Base-by-base conservation (phyloP, 1,284 basidiomycete species). In the Ganoderma leucocontextum region DNA sequence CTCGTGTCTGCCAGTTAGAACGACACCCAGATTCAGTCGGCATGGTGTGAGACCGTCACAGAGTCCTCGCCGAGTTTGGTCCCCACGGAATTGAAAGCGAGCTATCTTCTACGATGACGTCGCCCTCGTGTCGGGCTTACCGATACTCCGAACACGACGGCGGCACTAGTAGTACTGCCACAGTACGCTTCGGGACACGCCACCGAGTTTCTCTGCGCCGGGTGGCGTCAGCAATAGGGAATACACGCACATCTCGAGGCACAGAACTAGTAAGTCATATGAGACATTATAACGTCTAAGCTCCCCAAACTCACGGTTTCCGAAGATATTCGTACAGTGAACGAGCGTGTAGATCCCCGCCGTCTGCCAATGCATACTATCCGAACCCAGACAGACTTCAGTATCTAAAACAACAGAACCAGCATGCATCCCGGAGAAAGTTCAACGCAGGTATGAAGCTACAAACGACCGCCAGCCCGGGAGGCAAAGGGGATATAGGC, bases 371-470 rank as follows among this genome's bases (percentile, higher is more conserved):
- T 49, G 22, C 10, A 49, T 38, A 35, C 19, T 36, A 58, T 38
- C 33, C 29, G 35, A 58, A 36, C 55, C 55, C 33, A 38, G 35
- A 58, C 17, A 33, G 55, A 58, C 55, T 3, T 60, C 38, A 60
- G n/a, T 22, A 33, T 35, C 29, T 17, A 29, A 33, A 25, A 29
- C 52, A 35, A 55, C 29, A 33, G 35, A 58, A 38, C 35, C 33
- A 38, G 29, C n/a, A n/a, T n/a, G n/a, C 55, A 33, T 5, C 55
- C 35, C 55, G 15, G 35, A 49, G 55, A 38, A 36, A n/a, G 33
- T 33, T 55, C 29, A 55, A 35, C 3, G 17, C 55, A 36, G 19
- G 55, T 58, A 38, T n/a, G n/a, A n/a, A 38, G 35, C 52, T 55
- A 58, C 33, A n/a, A 4, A 60, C 58, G 58, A 25, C 38, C 22